Percentiles rank a stretch among this genome's conserved stretches.
Evolutionary conservation across 139 green algal species (phyloP).

Genomic region (Auxenochlorella pyrenoidosa): DNA sequence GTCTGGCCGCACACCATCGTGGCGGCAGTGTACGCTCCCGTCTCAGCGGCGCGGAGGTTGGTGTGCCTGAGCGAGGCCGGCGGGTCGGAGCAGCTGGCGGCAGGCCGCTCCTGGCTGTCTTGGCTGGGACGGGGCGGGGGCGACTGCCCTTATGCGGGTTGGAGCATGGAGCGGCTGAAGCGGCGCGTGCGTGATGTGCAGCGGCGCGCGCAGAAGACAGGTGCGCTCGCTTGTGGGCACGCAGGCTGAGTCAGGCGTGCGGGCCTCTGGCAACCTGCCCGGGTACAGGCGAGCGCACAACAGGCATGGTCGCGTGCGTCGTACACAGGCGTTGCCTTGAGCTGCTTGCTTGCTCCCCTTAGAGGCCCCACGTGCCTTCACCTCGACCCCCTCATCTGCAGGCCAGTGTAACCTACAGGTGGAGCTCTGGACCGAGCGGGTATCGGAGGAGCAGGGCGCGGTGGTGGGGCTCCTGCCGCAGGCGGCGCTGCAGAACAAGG

Average conservation of each 20-base stretch:
- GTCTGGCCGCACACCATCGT: slow-evolving; percentile 28
- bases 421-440: slow-evolving; percentile 8
- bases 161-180: slow-evolving; percentile 1
- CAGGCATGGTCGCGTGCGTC: too few relatives aligned
- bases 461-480: slow-evolving; percentile 1
- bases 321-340: too few relatives aligned
- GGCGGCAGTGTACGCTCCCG: slow-evolving; percentile 5
- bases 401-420: slow-evolving; percentile 26
- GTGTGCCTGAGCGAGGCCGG: slow-evolving; percentile 4
- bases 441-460: background rate
- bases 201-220: background rate
- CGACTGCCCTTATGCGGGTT: background rate
- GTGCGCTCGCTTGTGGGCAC: background rate
- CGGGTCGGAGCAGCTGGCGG: background rate
- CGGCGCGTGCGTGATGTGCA: slow-evolving; percentile 1
- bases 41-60: background rate
- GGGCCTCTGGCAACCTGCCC: background rate
- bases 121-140: background rate
- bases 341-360: too few relatives aligned
- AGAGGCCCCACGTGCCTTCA: too few relatives aligned
- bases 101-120: background rate
- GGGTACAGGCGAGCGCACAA: too few relatives aligned
- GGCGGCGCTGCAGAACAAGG: slow-evolving; percentile 24
- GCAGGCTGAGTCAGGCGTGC: background rate
- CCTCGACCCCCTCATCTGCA: background rate